Evolutionary conservation across 1,139 yeast species (phyloP).

Genomic region (Candida sojae): DNA sequence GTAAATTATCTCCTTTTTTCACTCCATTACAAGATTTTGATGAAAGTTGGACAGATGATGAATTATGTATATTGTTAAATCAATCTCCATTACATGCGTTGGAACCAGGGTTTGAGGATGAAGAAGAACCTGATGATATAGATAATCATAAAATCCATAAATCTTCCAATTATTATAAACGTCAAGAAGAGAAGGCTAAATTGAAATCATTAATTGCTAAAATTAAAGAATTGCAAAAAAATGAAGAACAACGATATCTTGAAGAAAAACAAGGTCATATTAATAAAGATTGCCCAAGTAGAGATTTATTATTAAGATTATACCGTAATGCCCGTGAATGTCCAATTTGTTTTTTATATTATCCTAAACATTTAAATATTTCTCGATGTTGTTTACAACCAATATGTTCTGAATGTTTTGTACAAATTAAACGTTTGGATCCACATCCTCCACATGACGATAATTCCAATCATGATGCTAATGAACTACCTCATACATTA

Average conservation of each 20-base stretch:
- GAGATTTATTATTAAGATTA: slow-evolving; percentile 38
- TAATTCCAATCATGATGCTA: slow-evolving; percentile 25
- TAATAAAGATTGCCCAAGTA: slow-evolving; percentile 23
- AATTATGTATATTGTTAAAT: slow-evolving; percentile 58
- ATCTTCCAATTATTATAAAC: slow-evolving; percentile 47
- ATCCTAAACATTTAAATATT: slow-evolving; percentile 74
- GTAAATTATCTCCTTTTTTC: slow-evolving; percentile 85
- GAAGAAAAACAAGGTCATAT: slow-evolving; percentile 28
- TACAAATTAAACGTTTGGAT: slow-evolving; percentile 88
- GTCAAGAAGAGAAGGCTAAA: slow-evolving; percentile 56
- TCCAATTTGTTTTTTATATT: slow-evolving; percentile 89
- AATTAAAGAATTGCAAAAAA: slow-evolving; percentile 53
- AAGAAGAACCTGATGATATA: slow-evolving; percentile 51
- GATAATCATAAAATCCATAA: slow-evolving; percentile 61
- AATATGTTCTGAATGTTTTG: slow-evolving; percentile 95
- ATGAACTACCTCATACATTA: slow-evolving; percentile 55
- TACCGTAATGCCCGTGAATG: slow-evolving; percentile 78
- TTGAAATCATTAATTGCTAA: slow-evolving; percentile 51
- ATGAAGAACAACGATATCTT: slow-evolving; percentile 50
- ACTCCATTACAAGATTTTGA: slow-evolving; percentile 86
- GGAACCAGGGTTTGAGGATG: slow-evolving; percentile 57
- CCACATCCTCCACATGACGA: slow-evolving; percentile 92
- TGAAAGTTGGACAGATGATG: slow-evolving; percentile 72
- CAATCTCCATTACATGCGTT: slow-evolving; percentile 61
- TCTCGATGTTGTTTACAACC: slow-evolving; percentile 95